These are phyloP conservation scores for Sarocladiaceae sp. DNA, from an alignment of 2,329 filamentous ascomycete genomes.

Conservation along the genomic window DNA sequence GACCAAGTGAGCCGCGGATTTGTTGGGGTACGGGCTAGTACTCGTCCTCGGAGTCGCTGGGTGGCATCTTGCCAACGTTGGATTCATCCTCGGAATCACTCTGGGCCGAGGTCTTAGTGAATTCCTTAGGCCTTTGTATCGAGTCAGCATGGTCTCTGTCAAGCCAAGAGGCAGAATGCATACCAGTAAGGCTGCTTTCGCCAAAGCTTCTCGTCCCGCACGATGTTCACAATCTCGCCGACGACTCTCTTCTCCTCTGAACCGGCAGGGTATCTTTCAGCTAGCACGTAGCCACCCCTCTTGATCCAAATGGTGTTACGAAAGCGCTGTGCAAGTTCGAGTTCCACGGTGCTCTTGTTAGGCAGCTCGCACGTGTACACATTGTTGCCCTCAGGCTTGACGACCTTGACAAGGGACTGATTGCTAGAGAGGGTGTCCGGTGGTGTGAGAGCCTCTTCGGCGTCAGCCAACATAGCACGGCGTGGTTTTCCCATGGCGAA, in stretches of 20 bases:
- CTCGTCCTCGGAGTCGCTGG: constrained; percentile 71
- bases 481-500: constrained; percentile 41
- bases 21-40: constrained; percentile 18
- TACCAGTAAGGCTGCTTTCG: constrained; percentile 85
- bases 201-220: constrained; percentile 87
- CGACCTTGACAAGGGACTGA: constrained; percentile 68
- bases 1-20: constrained; percentile 21
- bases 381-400: constrained; percentile 82
- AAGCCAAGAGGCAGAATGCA: constrained; percentile 14
- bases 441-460: constrained; percentile 60
- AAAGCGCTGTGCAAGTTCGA: constrained; percentile 79
- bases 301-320: constrained; percentile 92
- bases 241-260: constrained; percentile 70
- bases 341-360: constrained; percentile 57
- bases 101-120: constrained; percentile 59
- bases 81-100: constrained; percentile 71
- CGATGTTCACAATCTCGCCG: constrained; percentile 89
- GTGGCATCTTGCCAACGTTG: constrained; percentile 77
- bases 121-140: constrained; percentile 65
- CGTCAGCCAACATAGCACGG: constrained; percentile 70
- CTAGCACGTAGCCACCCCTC: constrained; percentile 77
- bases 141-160: constrained; percentile 7
- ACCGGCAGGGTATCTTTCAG: constrained; percentile 60
- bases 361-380: constrained; percentile 75
- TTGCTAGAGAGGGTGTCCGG: constrained; percentile 51